A percentile compares a stretch with the other conserved stretches of the same genome.
Evolutionary conservation across 2,329 filamentous ascomycete species (phyloP).

Genomic region (Trichoderma sp.): DNA sequence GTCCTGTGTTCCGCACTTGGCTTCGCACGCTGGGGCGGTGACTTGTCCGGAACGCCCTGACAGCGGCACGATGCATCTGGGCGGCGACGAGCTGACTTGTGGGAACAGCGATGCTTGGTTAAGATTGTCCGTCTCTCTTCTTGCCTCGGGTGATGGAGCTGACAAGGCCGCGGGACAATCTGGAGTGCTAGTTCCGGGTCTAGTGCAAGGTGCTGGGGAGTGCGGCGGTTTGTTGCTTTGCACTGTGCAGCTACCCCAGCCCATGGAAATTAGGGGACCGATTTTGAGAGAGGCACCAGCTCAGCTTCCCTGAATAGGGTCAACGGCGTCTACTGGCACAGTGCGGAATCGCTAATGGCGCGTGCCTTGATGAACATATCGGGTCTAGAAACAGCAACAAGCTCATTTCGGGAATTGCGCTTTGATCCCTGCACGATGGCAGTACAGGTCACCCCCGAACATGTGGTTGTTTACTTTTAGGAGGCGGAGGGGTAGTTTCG

Average conservation of each 20-base stretch:
- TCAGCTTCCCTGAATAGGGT: background rate
- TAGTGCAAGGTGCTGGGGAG: background rate
- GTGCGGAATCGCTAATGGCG: background rate
- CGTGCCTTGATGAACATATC: background rate
- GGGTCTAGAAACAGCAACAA: background rate
- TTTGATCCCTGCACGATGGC: background rate
- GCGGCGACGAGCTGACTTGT: conserved; percentile 23
- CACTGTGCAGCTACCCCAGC: background rate
- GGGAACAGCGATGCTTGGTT: background rate
- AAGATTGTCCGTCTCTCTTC: conserved; percentile 1
- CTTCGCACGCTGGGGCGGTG: conserved; percentile 64
- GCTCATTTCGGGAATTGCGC: conserved; percentile 10
- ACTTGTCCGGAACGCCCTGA: conserved; percentile 68
- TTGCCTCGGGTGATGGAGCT: conserved; percentile 19
- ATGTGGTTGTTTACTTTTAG: conserved; percentile 2
- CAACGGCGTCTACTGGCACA: background rate
- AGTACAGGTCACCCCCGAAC: background rate
- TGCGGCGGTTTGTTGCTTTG: background rate
- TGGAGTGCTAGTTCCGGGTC: conserved; percentile 1
- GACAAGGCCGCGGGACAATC: conserved; percentile 18
- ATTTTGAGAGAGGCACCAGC: background rate
- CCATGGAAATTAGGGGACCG: background rate
- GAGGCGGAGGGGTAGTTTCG: background rate
- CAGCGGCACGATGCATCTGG: conserved; percentile 73
- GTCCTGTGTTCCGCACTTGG: conserved; percentile 41